These are phyloP conservation scores for Aegilops tauschii DNA, from an alignment of 176 grass and related monocot species.

Conservation along the genomic window DNA sequence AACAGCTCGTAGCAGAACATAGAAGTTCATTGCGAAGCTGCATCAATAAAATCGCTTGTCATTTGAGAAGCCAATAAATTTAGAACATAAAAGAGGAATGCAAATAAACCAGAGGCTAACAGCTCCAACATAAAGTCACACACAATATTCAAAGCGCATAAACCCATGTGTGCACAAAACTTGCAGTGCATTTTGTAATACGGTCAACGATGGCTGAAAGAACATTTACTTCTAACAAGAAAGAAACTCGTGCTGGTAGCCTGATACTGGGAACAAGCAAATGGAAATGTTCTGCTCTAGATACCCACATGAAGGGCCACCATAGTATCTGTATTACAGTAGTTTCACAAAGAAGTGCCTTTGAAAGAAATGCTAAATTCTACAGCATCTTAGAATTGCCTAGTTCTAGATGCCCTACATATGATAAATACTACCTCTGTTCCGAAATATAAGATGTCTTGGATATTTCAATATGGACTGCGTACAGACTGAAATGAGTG, in stretches of 20 bases:
- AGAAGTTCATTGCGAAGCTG: slow-evolving; percentile 79
- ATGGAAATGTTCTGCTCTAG: not conserved
- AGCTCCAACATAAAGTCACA: slow-evolving; percentile 1
- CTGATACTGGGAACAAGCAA: not conserved
- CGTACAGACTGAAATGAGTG: too few relatives aligned
- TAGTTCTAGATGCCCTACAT: not conserved
- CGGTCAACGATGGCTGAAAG: not conserved
- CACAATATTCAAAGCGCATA: not conserved
- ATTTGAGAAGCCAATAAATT: not conserved
- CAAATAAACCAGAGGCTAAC: not conserved
- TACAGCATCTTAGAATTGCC: not conserved
- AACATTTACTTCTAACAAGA: not conserved
- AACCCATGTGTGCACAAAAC: not conserved
- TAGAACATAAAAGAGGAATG: slow-evolving; percentile 9
- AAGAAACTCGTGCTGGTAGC: not conserved
- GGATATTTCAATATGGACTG: too few relatives aligned
- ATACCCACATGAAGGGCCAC: not conserved
- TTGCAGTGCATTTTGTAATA: not conserved
- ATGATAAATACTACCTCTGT: too few relatives aligned
- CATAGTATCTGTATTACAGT: not conserved
- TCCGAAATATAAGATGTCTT: too few relatives aligned
- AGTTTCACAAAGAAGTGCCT: slow-evolving; percentile 6
- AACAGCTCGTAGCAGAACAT: slow-evolving; percentile 73
- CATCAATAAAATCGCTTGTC: slow-evolving; percentile 19
- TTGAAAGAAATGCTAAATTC: not conserved